Conservation (phyloP, 106 monocot genomes). For the Dendrobium huoshanense region DNA sequence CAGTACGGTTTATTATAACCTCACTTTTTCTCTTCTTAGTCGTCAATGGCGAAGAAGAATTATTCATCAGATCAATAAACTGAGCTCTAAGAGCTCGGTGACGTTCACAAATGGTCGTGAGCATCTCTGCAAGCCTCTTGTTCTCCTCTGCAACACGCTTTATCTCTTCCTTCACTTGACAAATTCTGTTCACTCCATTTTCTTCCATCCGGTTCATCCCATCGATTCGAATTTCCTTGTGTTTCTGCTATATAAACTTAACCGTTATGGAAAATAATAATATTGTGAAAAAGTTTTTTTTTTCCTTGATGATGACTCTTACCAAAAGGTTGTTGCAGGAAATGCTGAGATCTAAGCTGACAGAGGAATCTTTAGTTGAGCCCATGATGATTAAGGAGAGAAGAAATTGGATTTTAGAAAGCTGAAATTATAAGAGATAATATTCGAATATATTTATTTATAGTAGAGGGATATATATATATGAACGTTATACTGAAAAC, state of each 20-base stretch:
- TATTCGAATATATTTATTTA: no score
- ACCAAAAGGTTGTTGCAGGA: not conserved
- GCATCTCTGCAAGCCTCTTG: slow-evolving; percentile 35
- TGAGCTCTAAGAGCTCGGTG: slow-evolving; percentile 28
- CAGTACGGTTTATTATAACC: not conserved
- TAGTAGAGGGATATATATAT: no score
- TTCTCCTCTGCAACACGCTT: slow-evolving; percentile 46
- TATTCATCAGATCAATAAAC: slow-evolving; percentile 19
- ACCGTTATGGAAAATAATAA: no score
- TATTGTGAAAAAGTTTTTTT: not conserved
- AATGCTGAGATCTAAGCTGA: slow-evolving; percentile 13
- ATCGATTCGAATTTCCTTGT: not conserved
- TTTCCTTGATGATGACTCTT: not conserved
- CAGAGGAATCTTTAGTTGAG: not conserved
- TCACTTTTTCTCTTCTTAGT: slow-evolving; percentile 20
- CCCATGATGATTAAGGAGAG: not conserved
- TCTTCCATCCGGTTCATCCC: not conserved
- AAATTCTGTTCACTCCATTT: not conserved
- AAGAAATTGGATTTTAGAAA: no score
- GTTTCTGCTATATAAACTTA: not conserved
- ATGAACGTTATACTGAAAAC: no score
- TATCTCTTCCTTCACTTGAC: slow-evolving; percentile 16
- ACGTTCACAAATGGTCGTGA: slow-evolving; percentile 18
- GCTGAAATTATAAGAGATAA: no score
- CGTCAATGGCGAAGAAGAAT: not conserved